A percentile compares a stretch with the other conserved stretches of the same genome.
Conservation (phyloP, 179 eudicot genomes). For the Vitellaria paradoxa region DNA sequence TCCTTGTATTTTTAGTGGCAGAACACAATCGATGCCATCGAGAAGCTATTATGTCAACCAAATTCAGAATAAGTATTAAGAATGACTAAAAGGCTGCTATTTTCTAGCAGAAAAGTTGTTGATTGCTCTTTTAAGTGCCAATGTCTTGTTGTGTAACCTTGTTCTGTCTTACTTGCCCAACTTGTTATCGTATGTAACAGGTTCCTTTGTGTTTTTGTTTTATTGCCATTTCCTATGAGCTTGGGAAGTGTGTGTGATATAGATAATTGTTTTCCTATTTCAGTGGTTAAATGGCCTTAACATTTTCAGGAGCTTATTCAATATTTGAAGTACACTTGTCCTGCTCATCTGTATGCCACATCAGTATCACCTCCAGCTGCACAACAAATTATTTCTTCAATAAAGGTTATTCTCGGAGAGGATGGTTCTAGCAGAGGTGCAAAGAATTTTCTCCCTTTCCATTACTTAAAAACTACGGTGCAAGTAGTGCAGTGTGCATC, state of each 20-base stretch:
- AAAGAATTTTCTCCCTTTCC: background rate
- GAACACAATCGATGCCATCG: background rate
- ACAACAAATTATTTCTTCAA: constrained; percentile 80
- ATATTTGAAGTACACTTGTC: constrained; percentile 69
- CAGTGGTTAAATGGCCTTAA: background rate
- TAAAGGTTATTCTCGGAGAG: constrained; percentile 80
- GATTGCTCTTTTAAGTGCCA: background rate
- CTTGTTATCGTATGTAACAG: background rate
- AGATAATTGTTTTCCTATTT: constrained; percentile 1
- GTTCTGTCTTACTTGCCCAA: background rate
- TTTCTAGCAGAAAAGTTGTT: background rate
- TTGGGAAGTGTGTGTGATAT: background rate
- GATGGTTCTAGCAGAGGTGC: constrained; percentile 95
- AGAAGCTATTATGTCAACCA: background rate
- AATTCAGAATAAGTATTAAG: background rate
- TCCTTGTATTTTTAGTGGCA: background rate
- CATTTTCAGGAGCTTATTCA: constrained; percentile 75
- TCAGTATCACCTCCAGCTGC: constrained; percentile 96
- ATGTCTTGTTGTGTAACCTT: background rate
- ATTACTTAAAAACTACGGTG: background rate
- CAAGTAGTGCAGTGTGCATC: background rate
- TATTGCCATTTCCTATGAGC: too few relatives aligned
- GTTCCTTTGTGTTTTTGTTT: background rate
- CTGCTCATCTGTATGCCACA: constrained; percentile 92
- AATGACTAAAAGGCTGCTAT: background rate